These are phyloP conservation scores for Gymnopilus dilepis DNA, from an alignment of 768 basidiomycete species.

Conservation along the genomic window DNA sequence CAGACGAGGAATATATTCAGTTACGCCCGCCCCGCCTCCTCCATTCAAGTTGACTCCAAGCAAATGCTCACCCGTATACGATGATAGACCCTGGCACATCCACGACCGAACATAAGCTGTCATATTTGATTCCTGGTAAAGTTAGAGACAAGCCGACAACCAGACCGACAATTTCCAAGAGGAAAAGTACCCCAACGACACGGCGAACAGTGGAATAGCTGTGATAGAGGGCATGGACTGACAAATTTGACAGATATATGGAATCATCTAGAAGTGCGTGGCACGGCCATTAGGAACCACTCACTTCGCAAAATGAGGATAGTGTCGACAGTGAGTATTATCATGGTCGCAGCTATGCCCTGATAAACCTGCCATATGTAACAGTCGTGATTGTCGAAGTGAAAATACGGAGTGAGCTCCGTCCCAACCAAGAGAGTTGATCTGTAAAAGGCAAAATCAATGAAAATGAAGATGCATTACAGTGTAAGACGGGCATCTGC, in stretches of 20 bases:
- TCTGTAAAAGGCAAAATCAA: slow-evolving; percentile 17
- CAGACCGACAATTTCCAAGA: slow-evolving; percentile 37
- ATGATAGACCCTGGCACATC: slow-evolving; percentile 31
- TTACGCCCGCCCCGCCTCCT: too few species aligned
- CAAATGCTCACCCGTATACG: slow-evolving; percentile 35
- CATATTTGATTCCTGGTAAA: slow-evolving; percentile 36
- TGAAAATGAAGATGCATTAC: background rate
- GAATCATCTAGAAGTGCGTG: too few species aligned
- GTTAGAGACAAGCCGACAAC: slow-evolving; percentile 32
- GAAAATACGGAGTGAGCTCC: slow-evolving; percentile 38
- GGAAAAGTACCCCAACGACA: slow-evolving; percentile 31
- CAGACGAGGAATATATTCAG: background rate
- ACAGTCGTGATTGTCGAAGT: slow-evolving; percentile 43
- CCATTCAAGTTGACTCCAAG: background rate
- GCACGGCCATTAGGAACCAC: too few species aligned
- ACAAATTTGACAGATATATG: too few species aligned
- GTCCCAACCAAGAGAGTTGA: slow-evolving; percentile 41
- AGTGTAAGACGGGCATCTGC: slow-evolving; percentile 29
- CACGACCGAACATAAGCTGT: slow-evolving; percentile 37
- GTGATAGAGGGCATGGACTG: slow-evolving; percentile 47
- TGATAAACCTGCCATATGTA: slow-evolving; percentile 50
- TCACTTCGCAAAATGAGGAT: slow-evolving; percentile 45
- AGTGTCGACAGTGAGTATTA: slow-evolving; percentile 38
- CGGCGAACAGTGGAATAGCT: slow-evolving; percentile 31
- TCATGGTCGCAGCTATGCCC: slow-evolving; percentile 33